phyloP scores from a whole-genome alignment of 163 green algal species.

The Scenedesmus sp. region DNA sequence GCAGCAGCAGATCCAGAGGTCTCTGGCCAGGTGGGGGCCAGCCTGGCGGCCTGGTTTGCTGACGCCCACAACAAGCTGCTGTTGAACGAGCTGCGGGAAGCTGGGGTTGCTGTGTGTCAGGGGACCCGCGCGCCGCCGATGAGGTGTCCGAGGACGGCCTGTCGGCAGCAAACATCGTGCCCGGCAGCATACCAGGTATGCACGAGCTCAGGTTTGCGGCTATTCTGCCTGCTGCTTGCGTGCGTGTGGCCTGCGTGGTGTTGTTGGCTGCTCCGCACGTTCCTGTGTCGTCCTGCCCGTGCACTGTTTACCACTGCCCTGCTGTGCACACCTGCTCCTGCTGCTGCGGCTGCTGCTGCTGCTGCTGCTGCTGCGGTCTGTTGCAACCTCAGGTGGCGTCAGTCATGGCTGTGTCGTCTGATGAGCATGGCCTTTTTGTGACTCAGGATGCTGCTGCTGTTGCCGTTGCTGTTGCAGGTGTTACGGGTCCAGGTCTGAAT shows the following conservation, averaged over 20 bases:
- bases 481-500: neutral
- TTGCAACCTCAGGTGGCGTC: too few species aligned
- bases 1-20: neutral
- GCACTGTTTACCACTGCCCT: too few species aligned
- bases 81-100: constrained; percentile 37
- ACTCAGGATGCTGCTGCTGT: neutral
- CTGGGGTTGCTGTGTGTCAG: neutral
- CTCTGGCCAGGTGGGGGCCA: constrained; percentile 3
- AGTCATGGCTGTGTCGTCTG: too few species aligned
- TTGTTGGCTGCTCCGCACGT: too few species aligned
- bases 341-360: too few species aligned
- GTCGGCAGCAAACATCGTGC: neutral
- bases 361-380: too few species aligned
- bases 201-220: too few species aligned
- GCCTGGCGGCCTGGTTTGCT: constrained; percentile 34
- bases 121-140: neutral
- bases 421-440: too few species aligned
- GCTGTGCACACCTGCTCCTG: too few species aligned
- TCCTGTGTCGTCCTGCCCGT: too few species aligned
- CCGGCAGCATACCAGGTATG: neutral
- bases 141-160: neutral
- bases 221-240: too few species aligned
- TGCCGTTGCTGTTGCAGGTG: neutral
- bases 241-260: too few species aligned
- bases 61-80: constrained; percentile 47